Evolutionary conservation across 768 basidiomycete genomes (phyloP).

Genomic region (Tricholoma terreum): DNA sequence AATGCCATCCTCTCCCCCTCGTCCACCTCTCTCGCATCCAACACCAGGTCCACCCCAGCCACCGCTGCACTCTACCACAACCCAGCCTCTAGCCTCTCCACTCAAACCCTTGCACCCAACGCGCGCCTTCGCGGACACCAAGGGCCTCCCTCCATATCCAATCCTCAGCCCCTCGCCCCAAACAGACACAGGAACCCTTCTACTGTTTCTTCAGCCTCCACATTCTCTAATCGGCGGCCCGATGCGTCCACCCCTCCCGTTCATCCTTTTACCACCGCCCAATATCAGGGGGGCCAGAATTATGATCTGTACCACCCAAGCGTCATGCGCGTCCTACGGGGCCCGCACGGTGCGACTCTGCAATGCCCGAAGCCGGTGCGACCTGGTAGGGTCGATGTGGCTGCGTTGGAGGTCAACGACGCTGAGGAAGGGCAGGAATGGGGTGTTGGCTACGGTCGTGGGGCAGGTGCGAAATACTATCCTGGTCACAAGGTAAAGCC

Average conservation of each 20-base stretch:
- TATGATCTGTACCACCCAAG: background rate
- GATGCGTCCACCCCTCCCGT: background rate
- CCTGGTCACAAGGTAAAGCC: background rate
- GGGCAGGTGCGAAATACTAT: background rate
- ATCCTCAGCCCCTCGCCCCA: background rate
- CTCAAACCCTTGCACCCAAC: slow-evolving; percentile 6
- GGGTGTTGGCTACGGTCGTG: background rate
- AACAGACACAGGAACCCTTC: slow-evolving; percentile 13
- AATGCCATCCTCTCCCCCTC: background rate
- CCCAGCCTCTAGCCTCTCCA: slow-evolving; percentile 9
- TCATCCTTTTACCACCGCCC: background rate
- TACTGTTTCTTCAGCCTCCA: slow-evolving; percentile 13
- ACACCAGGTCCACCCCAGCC: background rate
- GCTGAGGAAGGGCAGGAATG: slow-evolving; percentile 5
- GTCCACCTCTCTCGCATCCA: background rate
- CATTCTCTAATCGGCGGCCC: slow-evolving; percentile 3
- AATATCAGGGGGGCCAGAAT: background rate
- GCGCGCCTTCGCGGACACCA: slow-evolving; percentile 5
- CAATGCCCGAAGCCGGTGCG: slow-evolving; percentile 3
- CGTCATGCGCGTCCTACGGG: slow-evolving; percentile 10
- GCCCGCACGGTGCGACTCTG: slow-evolving; percentile 11
- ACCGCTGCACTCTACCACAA: slow-evolving; percentile 1
- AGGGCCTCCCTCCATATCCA: background rate
- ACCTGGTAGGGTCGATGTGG: background rate
- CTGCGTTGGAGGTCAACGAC: slow-evolving; percentile 8